Evolutionary conservation across 2,329 filamentous ascomycete genomes (phyloP), one percentile per base, ranked within the genome.

Genomic region (Cladosporium sp.): DNA sequence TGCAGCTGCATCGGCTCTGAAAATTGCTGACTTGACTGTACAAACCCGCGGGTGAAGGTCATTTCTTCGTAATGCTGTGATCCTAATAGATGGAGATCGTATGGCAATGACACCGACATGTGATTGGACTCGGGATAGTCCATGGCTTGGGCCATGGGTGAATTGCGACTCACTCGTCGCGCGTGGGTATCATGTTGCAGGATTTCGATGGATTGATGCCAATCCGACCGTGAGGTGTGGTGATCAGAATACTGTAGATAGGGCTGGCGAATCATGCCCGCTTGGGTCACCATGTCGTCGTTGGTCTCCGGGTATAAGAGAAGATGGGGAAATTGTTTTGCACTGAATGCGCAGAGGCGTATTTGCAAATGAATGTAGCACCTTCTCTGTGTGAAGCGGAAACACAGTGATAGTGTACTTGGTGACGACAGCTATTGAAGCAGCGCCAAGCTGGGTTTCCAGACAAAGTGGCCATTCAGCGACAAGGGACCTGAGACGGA

Each of bases 161-260:
- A 82, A 34, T 83, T 91, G 88, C 83, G 85, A 70, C 96, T 97
- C 66, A 97, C 81, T 63, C 83, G 85, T 32, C 90, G 80, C 52
- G 74, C 77, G 73, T 95, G 88, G 65, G 91, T 88, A 65, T 97
- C 92, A 71, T 96, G 90, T 52, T 90, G 89, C 18, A 89, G 86
- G 24, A 92, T 96, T 56, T 91, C 88, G 62, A 96, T 91, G 44
- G 91, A 95, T 32, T 89, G 89, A 43, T 92, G 92, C 50, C 92
- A 96, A 71, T 92, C 95, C 51, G 90, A 95, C 73, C 96, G 91
- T 50, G 91, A 89, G 15, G 91, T 95, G 70, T 96, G 89, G 68
- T 96, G 96, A 66, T 58, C 61, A 20, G 61, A 61, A 40, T 96
- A 95, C 54, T 89, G 89, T 61, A 91, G 91, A 68, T 95, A 96